phyloP scores from a whole-genome alignment of 345 rosid genomes.

The Xanthoceras sorbifolium region DNA sequence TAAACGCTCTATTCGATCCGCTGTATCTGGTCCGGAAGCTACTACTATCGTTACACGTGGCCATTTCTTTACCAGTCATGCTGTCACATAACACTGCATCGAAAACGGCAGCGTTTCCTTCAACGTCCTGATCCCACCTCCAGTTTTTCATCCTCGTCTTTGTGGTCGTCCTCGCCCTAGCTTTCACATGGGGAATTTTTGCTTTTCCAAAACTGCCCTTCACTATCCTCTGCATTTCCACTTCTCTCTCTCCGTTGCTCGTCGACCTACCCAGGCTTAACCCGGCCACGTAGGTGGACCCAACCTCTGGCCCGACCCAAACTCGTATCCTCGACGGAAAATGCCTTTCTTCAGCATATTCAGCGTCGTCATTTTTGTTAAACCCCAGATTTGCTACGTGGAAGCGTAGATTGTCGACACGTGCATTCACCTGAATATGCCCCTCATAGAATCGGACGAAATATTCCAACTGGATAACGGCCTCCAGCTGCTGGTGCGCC shows the following conservation, averaged over 20 bases:
- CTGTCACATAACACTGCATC: slow-evolving; percentile 64
- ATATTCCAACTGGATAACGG: slow-evolving; percentile 69
- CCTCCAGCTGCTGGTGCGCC: slow-evolving; percentile 84
- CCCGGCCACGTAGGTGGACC: slow-evolving; percentile 69
- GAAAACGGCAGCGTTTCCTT: slow-evolving; percentile 78
- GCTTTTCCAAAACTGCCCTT: slow-evolving; percentile 44
- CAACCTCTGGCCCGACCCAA: slow-evolving; percentile 90
- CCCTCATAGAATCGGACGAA: slow-evolving; percentile 55
- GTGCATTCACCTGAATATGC: slow-evolving; percentile 60
- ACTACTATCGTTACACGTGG: not conserved
- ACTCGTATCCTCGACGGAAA: slow-evolving; percentile 59
- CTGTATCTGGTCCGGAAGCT: slow-evolving; percentile 13
- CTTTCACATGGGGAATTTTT: slow-evolving; percentile 48
- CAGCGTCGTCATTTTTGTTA: slow-evolving; percentile 31
- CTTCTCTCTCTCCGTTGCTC: slow-evolving; percentile 47
- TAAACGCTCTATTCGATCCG: slow-evolving; percentile 50
- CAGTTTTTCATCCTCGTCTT: slow-evolving; percentile 64
- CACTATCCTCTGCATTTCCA: slow-evolving; percentile 43
- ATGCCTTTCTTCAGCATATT: slow-evolving; percentile 54
- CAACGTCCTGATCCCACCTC: slow-evolving; percentile 82
- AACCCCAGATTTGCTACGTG: slow-evolving; percentile 66
- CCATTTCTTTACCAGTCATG: slow-evolving; percentile 50
- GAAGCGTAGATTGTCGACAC: slow-evolving; percentile 79
- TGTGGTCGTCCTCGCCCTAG: slow-evolving; percentile 47
- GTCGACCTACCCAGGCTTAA: slow-evolving; percentile 80